phyloP scores from a whole-genome alignment of 2,329 filamentous ascomycete species.

The Paramyrothecium sp. region DNA sequence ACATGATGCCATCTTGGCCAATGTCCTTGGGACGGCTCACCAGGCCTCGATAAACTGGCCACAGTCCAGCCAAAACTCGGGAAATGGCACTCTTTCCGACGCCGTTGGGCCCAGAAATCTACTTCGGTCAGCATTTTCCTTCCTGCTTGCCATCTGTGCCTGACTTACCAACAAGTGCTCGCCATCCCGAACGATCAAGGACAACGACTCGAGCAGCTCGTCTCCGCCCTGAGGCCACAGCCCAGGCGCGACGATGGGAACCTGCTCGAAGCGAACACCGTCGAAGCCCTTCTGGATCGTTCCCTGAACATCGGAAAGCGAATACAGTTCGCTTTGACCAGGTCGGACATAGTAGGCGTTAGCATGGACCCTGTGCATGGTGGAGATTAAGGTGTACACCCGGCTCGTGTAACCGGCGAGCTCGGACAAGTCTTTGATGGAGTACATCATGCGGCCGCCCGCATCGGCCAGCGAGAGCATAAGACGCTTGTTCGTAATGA shows the following conservation, averaged over 20 bases:
- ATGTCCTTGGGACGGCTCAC: conserved; percentile 80
- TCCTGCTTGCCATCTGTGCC: neutral
- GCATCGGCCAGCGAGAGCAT: conserved; percentile 98
- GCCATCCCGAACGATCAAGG: conserved; percentile 83
- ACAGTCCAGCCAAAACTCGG: conserved; percentile 85
- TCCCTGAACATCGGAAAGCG: conserved; percentile 86
- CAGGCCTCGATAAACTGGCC: conserved; percentile 93
- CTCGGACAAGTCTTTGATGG: conserved; percentile 95
- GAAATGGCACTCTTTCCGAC: conserved; percentile 89
- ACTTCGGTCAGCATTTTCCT: conserved; percentile 10
- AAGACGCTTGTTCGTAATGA: conserved; percentile 97
- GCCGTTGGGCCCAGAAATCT: conserved; percentile 91
- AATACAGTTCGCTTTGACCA: conserved; percentile 78
- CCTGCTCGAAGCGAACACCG: conserved; percentile 87
- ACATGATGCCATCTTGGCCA: conserved; percentile 95
- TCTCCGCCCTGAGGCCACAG: conserved; percentile 90
- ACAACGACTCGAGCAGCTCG: conserved; percentile 83
- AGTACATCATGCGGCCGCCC: conserved; percentile 98
- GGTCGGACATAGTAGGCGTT: conserved; percentile 73
- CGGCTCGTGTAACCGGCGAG: conserved; percentile 93
- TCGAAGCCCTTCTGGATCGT: conserved; percentile 95
- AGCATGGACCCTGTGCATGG: conserved; percentile 89
- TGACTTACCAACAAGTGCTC: conserved; percentile 75
- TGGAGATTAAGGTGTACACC: conserved; percentile 93
- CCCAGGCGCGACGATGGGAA: conserved; percentile 85